Conservation (phyloP, 2,329 filamentous ascomycete species). For the Tolypocladium sp. region DNA sequence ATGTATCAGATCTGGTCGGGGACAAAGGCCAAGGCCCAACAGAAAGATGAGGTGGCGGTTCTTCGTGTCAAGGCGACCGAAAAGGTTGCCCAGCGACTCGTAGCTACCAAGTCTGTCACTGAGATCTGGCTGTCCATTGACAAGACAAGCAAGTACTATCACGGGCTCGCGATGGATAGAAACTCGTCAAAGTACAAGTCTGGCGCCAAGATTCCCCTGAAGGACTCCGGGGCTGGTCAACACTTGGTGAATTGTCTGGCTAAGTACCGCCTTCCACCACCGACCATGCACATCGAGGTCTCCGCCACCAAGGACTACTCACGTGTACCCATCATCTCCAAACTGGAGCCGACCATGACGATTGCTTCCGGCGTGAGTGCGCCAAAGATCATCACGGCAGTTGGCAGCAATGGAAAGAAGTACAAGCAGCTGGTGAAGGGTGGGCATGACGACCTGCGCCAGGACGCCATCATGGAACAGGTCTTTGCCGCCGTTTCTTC, state of each 20-base stretch:
- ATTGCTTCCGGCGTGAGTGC: slow-evolving; percentile 87
- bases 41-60: slow-evolving; percentile 64
- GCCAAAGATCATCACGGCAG: slow-evolving; percentile 82
- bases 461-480: slow-evolving; percentile 99
- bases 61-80: slow-evolving; percentile 67
- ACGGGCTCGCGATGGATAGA: slow-evolving; percentile 54
- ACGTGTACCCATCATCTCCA: slow-evolving; percentile 62
- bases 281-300: slow-evolving; percentile 78
- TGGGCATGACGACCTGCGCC: slow-evolving; percentile 88
- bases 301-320: slow-evolving; percentile 67
- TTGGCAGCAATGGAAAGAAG: slow-evolving; percentile 65
- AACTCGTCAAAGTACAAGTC: slow-evolving; percentile 58
- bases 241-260: slow-evolving; percentile 54
- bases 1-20: slow-evolving; percentile 95
- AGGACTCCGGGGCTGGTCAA: slow-evolving; percentile 53
- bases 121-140: slow-evolving; percentile 63
- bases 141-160: slow-evolving; percentile 60
- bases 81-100: slow-evolving; percentile 54
- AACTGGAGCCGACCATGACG: slow-evolving; percentile 65
- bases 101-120: slow-evolving; percentile 38
- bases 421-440: slow-evolving; percentile 95
- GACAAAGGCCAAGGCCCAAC: slow-evolving; percentile 57
- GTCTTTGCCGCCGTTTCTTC: slow-evolving; percentile 95
- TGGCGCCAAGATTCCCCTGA: slow-evolving; percentile 54
- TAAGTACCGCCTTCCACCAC: slow-evolving; percentile 68